phyloP scores from a whole-genome alignment of 2,329 filamentous ascomycete genomes.

The Colletotrichum musicola region DNA sequence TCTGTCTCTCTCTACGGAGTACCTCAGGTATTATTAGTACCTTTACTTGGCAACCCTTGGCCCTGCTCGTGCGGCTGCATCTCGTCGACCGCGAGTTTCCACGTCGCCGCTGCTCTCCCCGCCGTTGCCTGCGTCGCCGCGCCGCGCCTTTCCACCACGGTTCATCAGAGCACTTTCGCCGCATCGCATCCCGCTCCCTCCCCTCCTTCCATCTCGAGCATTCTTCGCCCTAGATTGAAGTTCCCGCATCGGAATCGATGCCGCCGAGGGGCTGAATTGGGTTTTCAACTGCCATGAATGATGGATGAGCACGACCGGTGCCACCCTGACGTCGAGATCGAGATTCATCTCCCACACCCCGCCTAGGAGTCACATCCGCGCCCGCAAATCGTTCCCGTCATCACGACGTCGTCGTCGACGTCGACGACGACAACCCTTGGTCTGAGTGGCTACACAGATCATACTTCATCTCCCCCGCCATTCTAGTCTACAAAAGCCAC shows the following conservation, averaged over 20 bases:
- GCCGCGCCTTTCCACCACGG: conserved; percentile 9
- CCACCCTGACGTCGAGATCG: conserved; percentile 35
- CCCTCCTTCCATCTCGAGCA: not conserved
- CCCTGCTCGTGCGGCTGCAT: not conserved
- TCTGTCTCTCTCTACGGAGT: too few relatives aligned
- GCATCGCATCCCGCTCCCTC: conserved; percentile 8
- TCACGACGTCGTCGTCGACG: not conserved
- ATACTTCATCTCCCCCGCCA: not conserved
- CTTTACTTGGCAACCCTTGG: not conserved
- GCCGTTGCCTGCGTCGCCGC: conserved; percentile 27
- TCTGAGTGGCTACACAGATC: conserved; percentile 3
- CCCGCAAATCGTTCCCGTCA: not conserved
- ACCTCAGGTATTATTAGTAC: too few relatives aligned
- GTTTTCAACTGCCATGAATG: conserved; percentile 32
- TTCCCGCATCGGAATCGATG: conserved; percentile 12
- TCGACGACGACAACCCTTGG: conserved; percentile 2
- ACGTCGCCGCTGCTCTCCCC: conserved; percentile 18
- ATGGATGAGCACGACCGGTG: conserved; percentile 39
- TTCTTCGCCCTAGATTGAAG: not conserved
- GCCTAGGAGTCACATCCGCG: conserved; percentile 24
- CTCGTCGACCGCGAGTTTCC: conserved; percentile 16
- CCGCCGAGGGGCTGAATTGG: conserved; percentile 6
- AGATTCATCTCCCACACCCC: conserved; percentile 15
- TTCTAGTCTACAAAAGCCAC: conserved; percentile 1
- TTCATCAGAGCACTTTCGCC: conserved; percentile 2